Evolutionary conservation across 2,329 filamentous ascomycete genomes (phyloP), one percentile per base, ranked within the genome.

Genomic region (Chrysoporthe cubensis): DNA sequence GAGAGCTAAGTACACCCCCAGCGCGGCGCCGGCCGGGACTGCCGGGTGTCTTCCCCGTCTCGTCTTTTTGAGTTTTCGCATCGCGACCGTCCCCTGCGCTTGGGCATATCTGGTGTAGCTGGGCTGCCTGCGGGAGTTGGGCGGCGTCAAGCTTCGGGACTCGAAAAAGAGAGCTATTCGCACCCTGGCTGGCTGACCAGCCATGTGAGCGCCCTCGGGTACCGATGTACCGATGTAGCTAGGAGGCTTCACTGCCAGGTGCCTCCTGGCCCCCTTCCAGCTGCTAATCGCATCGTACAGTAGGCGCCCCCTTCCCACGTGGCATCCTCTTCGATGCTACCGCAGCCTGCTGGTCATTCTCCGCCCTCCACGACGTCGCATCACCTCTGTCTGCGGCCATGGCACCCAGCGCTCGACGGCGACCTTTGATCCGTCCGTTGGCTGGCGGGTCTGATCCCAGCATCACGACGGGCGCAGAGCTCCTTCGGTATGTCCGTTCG

Each of bases 401-500:
- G 16, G 44, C 13, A 46, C 8, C 8, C 9, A 7, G 37, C 14
- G 26, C 16, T 13, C 14, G 50, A 16, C 50, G n/a, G 2, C 13
- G 50, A 26, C 26, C 26, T 26, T 26, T 26, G 26, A 26, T 26
- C 26, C 26, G 26, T 37, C 9, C 14, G 14, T 37, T 57, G 52
- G 52, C 52, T 57, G 52, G 26, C 18, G 16, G 8, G 32, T 32
- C 8, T 16, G 34, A 37, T 40, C 54, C 16, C 54, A 57, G 11
- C 21, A 14, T 32, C 50, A 54, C 0, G 7, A 26, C 50, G 26
- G 50, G 32, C 32, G 50, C 50, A 54, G 26, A 32, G 50, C 32
- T 6, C 50, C 50, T 32, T 54, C 50, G 50, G 54, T 57, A 40
- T n/a, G 54, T 40, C 54, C 54, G 50, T 54, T 54, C 26, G 50